Evolutionary conservation across 164 flowering plant species (phyloP).

Genomic region (Sedum album): DNA sequence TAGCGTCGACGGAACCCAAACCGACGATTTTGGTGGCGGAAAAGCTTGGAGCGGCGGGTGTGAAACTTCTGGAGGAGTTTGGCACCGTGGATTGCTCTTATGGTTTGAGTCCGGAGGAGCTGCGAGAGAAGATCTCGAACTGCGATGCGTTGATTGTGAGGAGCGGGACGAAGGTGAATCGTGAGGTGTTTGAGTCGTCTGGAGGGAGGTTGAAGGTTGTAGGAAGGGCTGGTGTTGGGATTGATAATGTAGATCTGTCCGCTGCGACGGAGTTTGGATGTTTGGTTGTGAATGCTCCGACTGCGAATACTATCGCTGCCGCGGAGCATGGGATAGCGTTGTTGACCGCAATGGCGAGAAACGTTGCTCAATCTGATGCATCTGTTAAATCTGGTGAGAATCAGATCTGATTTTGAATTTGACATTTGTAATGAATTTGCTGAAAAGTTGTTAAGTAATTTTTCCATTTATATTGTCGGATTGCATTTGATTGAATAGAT

Average conservation of each 20-base stretch:
- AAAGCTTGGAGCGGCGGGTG: constrained; percentile 79
- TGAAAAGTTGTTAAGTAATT: not conserved
- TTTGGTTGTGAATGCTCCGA: constrained; percentile 89
- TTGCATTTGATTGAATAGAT: not conserved
- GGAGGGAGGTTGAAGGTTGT: constrained; percentile 79
- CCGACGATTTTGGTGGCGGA: constrained; percentile 82
- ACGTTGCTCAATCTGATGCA: constrained; percentile 84
- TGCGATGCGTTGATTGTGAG: constrained; percentile 85
- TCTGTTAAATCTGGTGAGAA: constrained; percentile 77
- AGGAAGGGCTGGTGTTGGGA: constrained; percentile 94
- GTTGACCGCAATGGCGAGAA: constrained; percentile 71
- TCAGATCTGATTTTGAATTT: not conserved
- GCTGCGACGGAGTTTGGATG: constrained; percentile 93
- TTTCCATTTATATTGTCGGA: not conserved
- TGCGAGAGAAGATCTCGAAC: constrained; percentile 46
- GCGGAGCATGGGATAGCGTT: constrained; percentile 96
- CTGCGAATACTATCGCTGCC: constrained; percentile 90
- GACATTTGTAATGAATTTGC: not conserved
- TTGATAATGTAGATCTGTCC: constrained; percentile 88
- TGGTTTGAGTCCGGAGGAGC: constrained; percentile 51
- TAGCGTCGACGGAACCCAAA: constrained; percentile 9
- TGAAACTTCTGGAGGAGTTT: constrained; percentile 43
- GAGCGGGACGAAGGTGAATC: constrained; percentile 83
- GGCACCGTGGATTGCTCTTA: constrained; percentile 65
- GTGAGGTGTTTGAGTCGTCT: constrained; percentile 73